These are phyloP conservation scores for Rosa hybrid DNA, from an alignment of 331 rosid species.

Conservation along the genomic window DNA sequence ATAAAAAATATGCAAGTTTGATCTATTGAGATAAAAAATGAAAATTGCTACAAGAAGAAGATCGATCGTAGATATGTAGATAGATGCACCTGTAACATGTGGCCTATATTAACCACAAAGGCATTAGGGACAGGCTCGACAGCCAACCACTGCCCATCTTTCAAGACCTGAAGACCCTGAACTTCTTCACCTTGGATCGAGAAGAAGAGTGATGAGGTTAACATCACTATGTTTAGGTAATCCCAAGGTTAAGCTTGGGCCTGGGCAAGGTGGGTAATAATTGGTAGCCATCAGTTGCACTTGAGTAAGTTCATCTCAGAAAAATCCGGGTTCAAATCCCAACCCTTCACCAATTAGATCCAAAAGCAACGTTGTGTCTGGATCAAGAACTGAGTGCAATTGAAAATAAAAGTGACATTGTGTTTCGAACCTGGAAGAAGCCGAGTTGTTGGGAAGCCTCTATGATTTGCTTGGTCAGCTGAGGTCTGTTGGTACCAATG, in stretches of 20 bases:
- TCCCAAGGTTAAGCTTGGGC: slow-evolving; percentile 64
- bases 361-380: slow-evolving; percentile 10
- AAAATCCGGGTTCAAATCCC: slow-evolving; percentile 28
- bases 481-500: neutral
- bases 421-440: neutral
- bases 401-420: neutral
- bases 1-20: no score
- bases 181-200: slow-evolving; percentile 35
- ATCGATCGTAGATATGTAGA: no score
- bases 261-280: slow-evolving; percentile 53
- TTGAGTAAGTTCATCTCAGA: slow-evolving; percentile 31
- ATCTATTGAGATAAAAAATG: no score
- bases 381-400: no score
- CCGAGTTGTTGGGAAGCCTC: slow-evolving; percentile 4
- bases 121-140: slow-evolving; percentile 50
- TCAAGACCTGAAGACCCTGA: slow-evolving; percentile 49
- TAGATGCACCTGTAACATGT: slow-evolving; percentile 42
- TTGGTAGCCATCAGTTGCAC: slow-evolving; percentile 26
- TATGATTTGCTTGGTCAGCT: neutral
- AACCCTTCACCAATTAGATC: slow-evolving; percentile 36
- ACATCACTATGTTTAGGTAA: slow-evolving; percentile 45
- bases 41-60: no score
- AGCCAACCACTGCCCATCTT: slow-evolving; percentile 39
- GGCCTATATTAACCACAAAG: slow-evolving; percentile 46
- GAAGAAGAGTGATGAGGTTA: slow-evolving; percentile 11